Percentiles rank a stretch among this genome's conserved stretches.
Conservation (phyloP, 768 basidiomycete genomes). For the Agrocybe praecox region DNA sequence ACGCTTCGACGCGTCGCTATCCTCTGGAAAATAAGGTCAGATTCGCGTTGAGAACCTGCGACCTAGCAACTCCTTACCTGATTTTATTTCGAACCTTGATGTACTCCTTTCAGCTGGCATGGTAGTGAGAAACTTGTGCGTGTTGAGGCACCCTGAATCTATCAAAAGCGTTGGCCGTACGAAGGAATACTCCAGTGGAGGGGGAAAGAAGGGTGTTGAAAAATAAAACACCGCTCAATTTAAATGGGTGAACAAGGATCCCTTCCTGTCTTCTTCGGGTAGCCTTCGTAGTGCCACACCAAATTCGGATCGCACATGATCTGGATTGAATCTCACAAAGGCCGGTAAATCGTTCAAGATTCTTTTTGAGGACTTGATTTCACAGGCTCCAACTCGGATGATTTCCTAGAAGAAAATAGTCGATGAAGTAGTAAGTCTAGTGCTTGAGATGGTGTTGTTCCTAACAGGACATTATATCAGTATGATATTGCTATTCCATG, state of each 20-base stretch:
- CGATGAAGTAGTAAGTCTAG: neutral
- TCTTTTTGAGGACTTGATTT: neutral
- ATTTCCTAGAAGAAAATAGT: neutral
- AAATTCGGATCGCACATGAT: neutral
- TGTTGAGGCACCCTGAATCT: slow-evolving; percentile 16
- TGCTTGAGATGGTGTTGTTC: too few relatives aligned
- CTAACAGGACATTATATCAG: too few relatives aligned
- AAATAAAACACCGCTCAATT: slow-evolving; percentile 11
- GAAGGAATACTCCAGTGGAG: slow-evolving; percentile 4
- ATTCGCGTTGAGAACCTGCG: neutral
- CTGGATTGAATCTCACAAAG: neutral
- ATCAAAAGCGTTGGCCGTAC: slow-evolving; percentile 16
- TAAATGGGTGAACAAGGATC: slow-evolving; percentile 8
- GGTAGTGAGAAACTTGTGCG: slow-evolving; percentile 3
- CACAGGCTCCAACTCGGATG: neutral
- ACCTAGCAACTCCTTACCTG: slow-evolving; percentile 12
- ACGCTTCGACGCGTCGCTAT: slow-evolving; percentile 26
- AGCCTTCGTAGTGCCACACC: neutral
- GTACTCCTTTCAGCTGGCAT: slow-evolving; percentile 53
- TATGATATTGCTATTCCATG: too few relatives aligned
- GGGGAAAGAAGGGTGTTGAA: slow-evolving; percentile 7
- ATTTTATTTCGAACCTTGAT: slow-evolving; percentile 38
- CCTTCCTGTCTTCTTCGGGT: neutral
- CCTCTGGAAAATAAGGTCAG: neutral
- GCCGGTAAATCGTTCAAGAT: neutral